A percentile compares a stretch with the other conserved stretches of the same genome.
Conservation (phyloP, 306 rosid genomes). For the Vachellia collinsii region DNA sequence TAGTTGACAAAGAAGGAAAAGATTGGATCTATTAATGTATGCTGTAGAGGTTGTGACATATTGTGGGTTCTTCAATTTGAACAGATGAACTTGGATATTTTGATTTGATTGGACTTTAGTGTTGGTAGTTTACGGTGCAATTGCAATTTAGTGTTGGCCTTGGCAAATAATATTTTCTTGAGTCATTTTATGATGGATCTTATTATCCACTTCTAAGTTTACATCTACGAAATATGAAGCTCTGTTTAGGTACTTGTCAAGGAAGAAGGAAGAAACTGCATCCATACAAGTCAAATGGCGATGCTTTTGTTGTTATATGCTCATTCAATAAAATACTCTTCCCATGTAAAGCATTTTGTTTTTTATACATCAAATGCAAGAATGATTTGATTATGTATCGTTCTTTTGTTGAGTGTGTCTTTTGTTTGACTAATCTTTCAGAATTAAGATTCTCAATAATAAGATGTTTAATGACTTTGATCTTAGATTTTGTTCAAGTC, state of each 20-base stretch:
- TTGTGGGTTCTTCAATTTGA: not conserved
- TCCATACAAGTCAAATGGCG: no score
- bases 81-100: not conserved
- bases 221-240: conserved; percentile 4
- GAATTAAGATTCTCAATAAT: not conserved
- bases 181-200: conserved; percentile 15
- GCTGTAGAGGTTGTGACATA: not conserved
- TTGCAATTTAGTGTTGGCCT: no score
- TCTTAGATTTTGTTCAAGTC: not conserved
- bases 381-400: conserved; percentile 26
- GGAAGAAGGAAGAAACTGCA: conserved; percentile 41
- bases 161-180: no score
- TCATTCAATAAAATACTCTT: not conserved
- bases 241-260: conserved; percentile 37
- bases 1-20: no score
- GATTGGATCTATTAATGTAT: not conserved
- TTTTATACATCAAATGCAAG: conserved; percentile 21
- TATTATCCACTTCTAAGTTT: conserved; percentile 15
- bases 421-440: not conserved
- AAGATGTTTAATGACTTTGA: not conserved
- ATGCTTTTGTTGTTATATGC: not conserved
- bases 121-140: no score
- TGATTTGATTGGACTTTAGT: no score
- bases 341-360: conserved; percentile 23
- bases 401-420: not conserved